A percentile compares a stretch with the other conserved stretches of the same genome.
Conservation (phyloP, 257 asterid species). For the Gynochthodes officinalis region DNA sequence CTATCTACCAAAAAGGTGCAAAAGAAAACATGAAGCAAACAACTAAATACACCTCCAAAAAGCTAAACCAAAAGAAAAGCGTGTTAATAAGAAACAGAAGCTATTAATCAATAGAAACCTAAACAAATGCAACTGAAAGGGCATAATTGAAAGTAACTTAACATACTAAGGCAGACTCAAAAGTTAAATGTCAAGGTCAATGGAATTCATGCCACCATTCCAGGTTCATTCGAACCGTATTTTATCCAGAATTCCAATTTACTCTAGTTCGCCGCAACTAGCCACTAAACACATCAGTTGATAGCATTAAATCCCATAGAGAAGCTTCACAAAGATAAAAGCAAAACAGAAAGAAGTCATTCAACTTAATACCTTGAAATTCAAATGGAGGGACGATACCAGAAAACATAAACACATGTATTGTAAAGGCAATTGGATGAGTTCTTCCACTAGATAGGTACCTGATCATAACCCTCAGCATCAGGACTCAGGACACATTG, state of each 20-base stretch:
- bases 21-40: neutral
- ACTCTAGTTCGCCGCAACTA: neutral
- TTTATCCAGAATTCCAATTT: neutral
- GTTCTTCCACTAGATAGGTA: conserved; percentile 10
- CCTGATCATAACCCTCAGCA: conserved; percentile 93
- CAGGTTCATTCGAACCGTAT: neutral
- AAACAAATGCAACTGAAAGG: neutral
- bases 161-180: neutral
- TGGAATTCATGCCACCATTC: neutral
- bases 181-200: neutral
- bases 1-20: conserved; percentile 53
- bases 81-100: conserved; percentile 1
- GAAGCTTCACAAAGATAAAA: neutral
- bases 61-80: neutral
- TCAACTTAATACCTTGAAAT: neutral
- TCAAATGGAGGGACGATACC: neutral
- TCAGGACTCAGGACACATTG: conserved; percentile 89
- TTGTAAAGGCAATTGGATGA: neutral
- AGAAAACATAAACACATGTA: neutral
- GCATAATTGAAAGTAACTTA: neutral
- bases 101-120: neutral
- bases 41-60: neutral
- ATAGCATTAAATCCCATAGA: neutral
- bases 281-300: neutral
- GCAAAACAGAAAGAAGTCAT: neutral